Base-by-base conservation (phyloP, 352 stramenopile genomes). In the Phytopythium montanum region DNA sequence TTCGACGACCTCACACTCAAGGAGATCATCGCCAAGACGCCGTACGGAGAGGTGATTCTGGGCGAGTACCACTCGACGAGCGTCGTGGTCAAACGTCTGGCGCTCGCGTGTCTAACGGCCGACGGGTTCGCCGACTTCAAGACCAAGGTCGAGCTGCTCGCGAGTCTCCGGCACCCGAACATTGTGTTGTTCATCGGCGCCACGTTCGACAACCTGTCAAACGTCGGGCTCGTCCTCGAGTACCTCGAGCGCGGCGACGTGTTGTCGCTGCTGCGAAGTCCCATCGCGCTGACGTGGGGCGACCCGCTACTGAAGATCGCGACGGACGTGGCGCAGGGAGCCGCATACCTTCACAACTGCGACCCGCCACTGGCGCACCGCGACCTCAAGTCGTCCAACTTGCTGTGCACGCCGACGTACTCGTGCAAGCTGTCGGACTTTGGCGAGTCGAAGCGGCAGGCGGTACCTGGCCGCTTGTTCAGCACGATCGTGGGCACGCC, bases 131-230 rank as follows among this genome's bases (percentile, higher is more conserved):
- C 75, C 8, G 79, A 90, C 21, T 96, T 94, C 50, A 90, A 88
- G 45, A 74, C 70, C 46, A 79, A 86, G 26, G 82, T 96, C 25
- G 85, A 94, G 65, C 69, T 95, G 46, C 66, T 93, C 10, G 79
- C 83, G 51, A 86, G 79, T 64, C 70, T 94, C 31, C 82, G 87
- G 0, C 85, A 96, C 53, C 83, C 87, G 16, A 94, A 93, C 56
- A 92, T 96, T 54, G 85, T 96, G 36, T 66, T 91, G 38, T 96
- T 96, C 54, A 84, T 96, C 29, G 87, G 87, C 49, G 87, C 85
- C 5, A 93, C 84, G 19, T 92, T 88, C 54, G 81, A 94, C 68
- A 90, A 90, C 29, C 63, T 92, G 26, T 80, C 82, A 10, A 91
- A 91, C 56, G 70, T 92, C 9, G 82, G 82, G 0, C 68, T 92